Conservation (phyloP, 345 rosid genomes). For the Dovyalis caffra region DNA sequence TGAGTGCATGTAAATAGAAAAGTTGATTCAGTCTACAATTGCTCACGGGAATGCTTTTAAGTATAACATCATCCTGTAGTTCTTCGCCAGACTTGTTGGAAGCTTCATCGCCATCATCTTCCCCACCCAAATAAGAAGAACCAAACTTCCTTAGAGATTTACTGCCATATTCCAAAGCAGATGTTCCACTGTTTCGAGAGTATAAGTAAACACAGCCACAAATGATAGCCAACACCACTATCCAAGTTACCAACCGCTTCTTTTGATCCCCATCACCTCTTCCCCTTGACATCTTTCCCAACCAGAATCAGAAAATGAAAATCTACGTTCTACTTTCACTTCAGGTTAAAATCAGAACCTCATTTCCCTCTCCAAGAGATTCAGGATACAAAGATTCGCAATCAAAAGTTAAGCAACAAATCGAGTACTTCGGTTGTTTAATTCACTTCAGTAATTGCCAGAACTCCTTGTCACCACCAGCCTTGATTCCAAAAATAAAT, state of each 20-base stretch:
- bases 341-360: constrained; percentile 2
- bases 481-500: background rate
- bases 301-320: background rate
- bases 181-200: constrained; percentile 56
- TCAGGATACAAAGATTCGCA: background rate
- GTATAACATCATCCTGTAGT: constrained; percentile 41
- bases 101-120: constrained; percentile 70
- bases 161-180: constrained; percentile 75
- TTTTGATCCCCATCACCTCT: constrained; percentile 86
- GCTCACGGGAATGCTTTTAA: constrained; percentile 87
- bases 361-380: background rate
- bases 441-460: background rate
- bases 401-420: background rate
- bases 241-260: constrained; percentile 64
- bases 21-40: background rate
- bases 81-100: constrained; percentile 42
- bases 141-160: constrained; percentile 76
- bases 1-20: constrained; percentile 6
- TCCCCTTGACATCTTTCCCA: constrained; percentile 51
- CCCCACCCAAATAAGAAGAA: constrained; percentile 73
- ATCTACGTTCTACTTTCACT: background rate
- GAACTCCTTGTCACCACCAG: background rate
- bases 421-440: background rate
- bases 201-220: constrained; percentile 70
- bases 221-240: constrained; percentile 52